These are phyloP conservation scores for Aurantiochytrium sp. DNA, from an alignment of 108 stramenopile genomes.

Conservation along the genomic window DNA sequence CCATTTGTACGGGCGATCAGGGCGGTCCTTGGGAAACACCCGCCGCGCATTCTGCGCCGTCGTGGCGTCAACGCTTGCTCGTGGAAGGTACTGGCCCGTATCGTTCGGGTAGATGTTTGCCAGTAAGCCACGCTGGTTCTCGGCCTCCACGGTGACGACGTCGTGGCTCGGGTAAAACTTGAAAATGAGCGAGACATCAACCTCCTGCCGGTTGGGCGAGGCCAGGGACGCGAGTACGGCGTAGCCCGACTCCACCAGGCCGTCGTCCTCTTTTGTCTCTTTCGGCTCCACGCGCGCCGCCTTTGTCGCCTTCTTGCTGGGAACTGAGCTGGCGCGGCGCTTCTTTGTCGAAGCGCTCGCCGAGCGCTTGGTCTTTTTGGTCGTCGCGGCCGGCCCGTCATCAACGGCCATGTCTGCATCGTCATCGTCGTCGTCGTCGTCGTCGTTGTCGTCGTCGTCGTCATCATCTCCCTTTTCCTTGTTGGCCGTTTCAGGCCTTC, in stretches of 20 bases:
- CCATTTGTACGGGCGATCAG: conserved; percentile 17
- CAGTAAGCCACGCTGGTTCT: neutral
- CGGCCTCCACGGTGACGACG: neutral
- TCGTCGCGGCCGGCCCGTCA: neutral
- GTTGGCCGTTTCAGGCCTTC: no score
- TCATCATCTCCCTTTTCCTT: neutral
- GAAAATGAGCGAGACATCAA: neutral
- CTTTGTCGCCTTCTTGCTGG: no score
- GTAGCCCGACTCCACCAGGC: neutral
- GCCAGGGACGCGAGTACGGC: neutral
- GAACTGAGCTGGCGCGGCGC: no score
- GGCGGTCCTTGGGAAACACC: neutral
- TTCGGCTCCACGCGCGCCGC: no score
- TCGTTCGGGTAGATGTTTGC: conserved; percentile 8
- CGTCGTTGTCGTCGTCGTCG: neutral
- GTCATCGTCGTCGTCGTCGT: neutral
- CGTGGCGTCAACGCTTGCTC: neutral
- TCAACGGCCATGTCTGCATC: neutral
- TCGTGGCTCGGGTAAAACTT: neutral
- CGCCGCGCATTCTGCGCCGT: neutral
- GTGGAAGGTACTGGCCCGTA: conserved; percentile 13
- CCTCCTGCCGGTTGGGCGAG: neutral
- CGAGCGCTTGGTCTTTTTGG: neutral
- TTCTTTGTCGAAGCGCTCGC: no score
- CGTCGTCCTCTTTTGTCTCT: neutral